Base-by-base conservation (phyloP, 352 stramenopile genomes). In the Globisporangium spiculum region DNA sequence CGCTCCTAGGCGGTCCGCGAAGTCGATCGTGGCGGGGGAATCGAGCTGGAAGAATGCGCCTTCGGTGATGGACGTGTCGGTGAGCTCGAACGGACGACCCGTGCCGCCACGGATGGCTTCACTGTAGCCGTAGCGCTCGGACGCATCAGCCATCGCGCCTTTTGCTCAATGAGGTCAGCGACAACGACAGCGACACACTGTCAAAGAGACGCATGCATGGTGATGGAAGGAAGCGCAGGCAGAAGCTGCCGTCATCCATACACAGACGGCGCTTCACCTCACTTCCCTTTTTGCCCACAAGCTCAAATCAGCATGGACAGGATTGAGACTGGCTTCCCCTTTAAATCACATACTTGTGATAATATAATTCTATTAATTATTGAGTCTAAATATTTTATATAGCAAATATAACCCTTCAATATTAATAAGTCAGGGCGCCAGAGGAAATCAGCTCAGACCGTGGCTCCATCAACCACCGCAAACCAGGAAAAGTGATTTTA, bases 61-160 rank as follows among this genome's bases (percentile, higher is more conserved):
- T 22, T 71, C 66, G 26, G 66, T 66, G 50, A 71, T 66, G 34
- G 66, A 66, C 27, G 66, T 71, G 60, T 71, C 66, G 4, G 53
- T 20, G 60, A 71, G 66, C 2, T 71, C 66, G 7, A 60, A 57
- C 26, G 53, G 32, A 18, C 60, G 66, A 7, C 26, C 30, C 26
- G 3, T 30, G 55, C 27, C 27, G 22, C 46, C n/a, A 59, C 34
- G 36, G 8, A 24, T 52, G 44, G 44, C 22, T 20, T 9, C 9
- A 4, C 38, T 54, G 22, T 67, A 71, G 26, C 60, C 66, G 30
- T 71, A 71, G 36, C 38, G 66, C 52, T 67, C 52, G 12, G 65
- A 63, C 27, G 65, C 65, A 34, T 69, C 44, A 12, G 22, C 32
- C 61, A 66, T 66, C 50, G 32, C 48, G 22, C 32, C n/a, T 36